A percentile compares a stretch with the other conserved stretches of the same genome.
Evolutionary conservation across 495 filamentous ascomycete genomes (phyloP).

Genomic region (Astrothelium subdiscretum): DNA sequence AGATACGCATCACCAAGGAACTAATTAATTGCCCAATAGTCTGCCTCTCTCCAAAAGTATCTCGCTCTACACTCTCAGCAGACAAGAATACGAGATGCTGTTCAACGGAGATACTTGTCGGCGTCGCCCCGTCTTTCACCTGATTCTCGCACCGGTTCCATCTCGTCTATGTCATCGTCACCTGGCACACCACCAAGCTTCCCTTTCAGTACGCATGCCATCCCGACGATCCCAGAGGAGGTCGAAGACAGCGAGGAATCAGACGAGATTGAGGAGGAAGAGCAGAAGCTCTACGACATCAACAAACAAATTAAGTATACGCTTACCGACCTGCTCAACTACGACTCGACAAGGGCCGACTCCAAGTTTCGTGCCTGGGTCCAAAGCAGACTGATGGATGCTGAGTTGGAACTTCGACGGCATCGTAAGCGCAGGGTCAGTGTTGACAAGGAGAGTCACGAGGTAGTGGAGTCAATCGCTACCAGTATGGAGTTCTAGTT

Average conservation of each 20-base stretch:
- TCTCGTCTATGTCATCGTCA: not conserved
- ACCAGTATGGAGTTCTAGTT: not conserved
- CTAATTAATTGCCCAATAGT: constrained; percentile 10
- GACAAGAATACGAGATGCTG: constrained; percentile 24
- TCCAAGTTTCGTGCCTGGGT: constrained; percentile 49
- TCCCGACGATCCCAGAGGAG: not conserved
- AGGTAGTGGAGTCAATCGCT: not conserved
- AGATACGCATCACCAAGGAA: not conserved
- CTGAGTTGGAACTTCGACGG: constrained; percentile 44
- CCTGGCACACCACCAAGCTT: not conserved
- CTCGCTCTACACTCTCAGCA: constrained; percentile 44
- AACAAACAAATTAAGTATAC: constrained; percentile 55
- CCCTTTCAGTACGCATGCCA: not conserved
- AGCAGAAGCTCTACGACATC: constrained; percentile 44
- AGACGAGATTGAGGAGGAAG: constrained; percentile 21
- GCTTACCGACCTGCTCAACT: constrained; percentile 55
- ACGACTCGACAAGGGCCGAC: constrained; percentile 43
- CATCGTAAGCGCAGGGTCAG: constrained; percentile 14
- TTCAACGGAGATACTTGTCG: constrained; percentile 34
- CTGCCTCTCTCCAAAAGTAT: constrained; percentile 45
- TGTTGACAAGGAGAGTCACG: not conserved
- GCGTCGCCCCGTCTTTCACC: constrained; percentile 20
- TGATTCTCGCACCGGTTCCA: constrained; percentile 17
- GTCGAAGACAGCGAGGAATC: not conserved
- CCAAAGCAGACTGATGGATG: constrained; percentile 50